Percentiles rank a stretch among this genome's conserved stretches.
Evolutionary conservation across 2,329 filamentous ascomycete genomes (phyloP).

Genomic region (Fusarium chuoi): DNA sequence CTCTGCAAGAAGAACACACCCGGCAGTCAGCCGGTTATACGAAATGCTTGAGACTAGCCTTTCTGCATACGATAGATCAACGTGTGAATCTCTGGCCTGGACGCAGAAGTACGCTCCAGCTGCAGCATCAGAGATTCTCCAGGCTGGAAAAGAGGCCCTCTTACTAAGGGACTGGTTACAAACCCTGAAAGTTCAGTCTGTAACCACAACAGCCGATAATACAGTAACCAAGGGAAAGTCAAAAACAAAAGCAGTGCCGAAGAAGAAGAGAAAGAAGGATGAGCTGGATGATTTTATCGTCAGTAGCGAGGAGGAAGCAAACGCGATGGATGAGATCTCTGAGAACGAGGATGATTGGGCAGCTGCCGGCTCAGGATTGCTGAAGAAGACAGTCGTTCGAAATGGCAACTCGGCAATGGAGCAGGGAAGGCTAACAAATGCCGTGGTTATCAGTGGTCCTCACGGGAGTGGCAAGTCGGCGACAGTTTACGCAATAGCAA

Average conservation of each 20-base stretch:
- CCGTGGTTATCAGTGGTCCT: slow-evolving; percentile 88
- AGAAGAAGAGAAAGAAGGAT: slow-evolving; percentile 76
- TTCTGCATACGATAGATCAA: slow-evolving; percentile 83
- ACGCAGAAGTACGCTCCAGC: slow-evolving; percentile 84
- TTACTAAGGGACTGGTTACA: slow-evolving; percentile 85
- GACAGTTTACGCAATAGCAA: slow-evolving; percentile 89
- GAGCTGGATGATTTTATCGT: slow-evolving; percentile 85
- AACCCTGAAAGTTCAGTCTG: slow-evolving; percentile 78
- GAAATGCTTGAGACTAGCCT: slow-evolving; percentile 67
- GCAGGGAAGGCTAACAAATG: slow-evolving; percentile 70
- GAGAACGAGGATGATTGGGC: slow-evolving; percentile 66
- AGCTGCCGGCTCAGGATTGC: slow-evolving; percentile 50
- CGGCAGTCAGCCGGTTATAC: slow-evolving; percentile 70
- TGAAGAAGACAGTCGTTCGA: slow-evolving; percentile 66
- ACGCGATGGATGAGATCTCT: slow-evolving; percentile 75
- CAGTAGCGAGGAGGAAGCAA: slow-evolving; percentile 78
- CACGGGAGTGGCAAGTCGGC: slow-evolving; percentile 94
- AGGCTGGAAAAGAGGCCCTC: slow-evolving; percentile 74
- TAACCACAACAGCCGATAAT: slow-evolving; percentile 68
- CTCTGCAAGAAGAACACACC: slow-evolving; percentile 55
- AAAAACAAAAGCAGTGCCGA: slow-evolving; percentile 47
- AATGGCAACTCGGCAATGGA: slow-evolving; percentile 55
- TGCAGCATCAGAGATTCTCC: slow-evolving; percentile 77
- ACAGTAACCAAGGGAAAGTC: slow-evolving; percentile 43
- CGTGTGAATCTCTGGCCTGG: slow-evolving; percentile 81